These are phyloP conservation scores for Daldinia concentrica DNA, from an alignment of 495 filamentous ascomycete genomes.

Conservation along the genomic window DNA sequence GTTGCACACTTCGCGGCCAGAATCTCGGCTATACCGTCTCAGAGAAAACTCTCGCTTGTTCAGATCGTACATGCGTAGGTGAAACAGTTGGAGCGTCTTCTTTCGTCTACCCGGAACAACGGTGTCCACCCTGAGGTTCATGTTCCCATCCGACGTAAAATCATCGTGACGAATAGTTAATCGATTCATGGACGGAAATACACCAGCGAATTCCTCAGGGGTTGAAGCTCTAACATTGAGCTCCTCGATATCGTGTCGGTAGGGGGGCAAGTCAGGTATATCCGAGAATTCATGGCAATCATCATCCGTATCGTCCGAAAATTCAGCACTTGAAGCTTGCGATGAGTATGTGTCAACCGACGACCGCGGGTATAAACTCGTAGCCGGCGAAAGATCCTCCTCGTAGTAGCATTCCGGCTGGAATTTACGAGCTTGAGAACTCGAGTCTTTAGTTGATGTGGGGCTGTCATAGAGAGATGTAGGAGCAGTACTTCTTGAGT, in stretches of 20 bases:
- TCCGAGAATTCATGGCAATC: constrained; percentile 53
- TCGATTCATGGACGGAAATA: constrained; percentile 85
- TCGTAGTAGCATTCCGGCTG: constrained; percentile 54
- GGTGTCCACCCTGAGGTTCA: constrained; percentile 94
- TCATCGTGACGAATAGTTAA: constrained; percentile 91
- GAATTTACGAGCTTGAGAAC: constrained; percentile 48
- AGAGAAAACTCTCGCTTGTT: constrained; percentile 87
- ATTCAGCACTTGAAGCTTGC: constrained; percentile 68
- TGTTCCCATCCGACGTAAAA: constrained; percentile 90
- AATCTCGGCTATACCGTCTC: constrained; percentile 90
- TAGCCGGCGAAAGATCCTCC: constrained; percentile 58
- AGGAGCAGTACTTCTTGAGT: constrained; percentile 73
- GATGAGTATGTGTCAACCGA: constrained; percentile 86
- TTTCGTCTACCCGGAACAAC: constrained; percentile 67
- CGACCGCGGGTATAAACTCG: constrained; percentile 63
- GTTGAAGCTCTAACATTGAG: constrained; percentile 76
- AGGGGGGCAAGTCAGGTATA: constrained; percentile 65
- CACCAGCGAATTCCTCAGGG: constrained; percentile 81
- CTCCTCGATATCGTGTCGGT: constrained; percentile 66
- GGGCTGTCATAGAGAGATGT: constrained; percentile 70
- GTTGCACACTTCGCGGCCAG: constrained; percentile 92
- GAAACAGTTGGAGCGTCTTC: constrained; percentile 85
- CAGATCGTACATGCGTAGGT: constrained; percentile 95
- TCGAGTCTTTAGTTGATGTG: constrained; percentile 58
- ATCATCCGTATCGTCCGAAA: constrained; percentile 64